A percentile compares a stretch with the other conserved stretches of the same genome.
Conservation (phyloP, 176 grass and related monocot species). For the Avena sativa region DNA sequence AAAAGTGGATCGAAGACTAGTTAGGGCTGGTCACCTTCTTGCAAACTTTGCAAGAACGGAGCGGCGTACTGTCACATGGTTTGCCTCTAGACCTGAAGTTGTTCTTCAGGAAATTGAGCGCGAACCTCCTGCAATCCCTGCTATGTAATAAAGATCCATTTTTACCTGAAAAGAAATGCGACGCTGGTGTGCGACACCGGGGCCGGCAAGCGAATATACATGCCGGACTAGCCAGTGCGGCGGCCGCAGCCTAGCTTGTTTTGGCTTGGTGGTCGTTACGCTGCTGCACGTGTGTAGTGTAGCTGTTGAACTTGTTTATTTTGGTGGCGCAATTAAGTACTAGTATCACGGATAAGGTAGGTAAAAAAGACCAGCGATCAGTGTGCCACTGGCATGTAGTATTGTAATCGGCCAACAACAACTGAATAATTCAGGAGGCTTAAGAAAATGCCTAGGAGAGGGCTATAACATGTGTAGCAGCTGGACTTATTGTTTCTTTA, state of each 20-base stretch:
- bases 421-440: not conserved
- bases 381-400: not conserved
- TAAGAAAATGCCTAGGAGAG: not conserved
- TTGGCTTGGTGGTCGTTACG: not conserved
- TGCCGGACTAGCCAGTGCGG: conserved; percentile 3
- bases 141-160: no score
- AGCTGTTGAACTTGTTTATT: not conserved
- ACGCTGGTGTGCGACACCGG: conserved; percentile 34
- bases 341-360: not conserved
- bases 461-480: not conserved
- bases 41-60: no score
- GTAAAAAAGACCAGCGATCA: not conserved
- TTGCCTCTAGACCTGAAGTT: no score
- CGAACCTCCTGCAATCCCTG: no score
- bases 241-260: conserved; percentile 4
- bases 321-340: not conserved
- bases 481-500: not conserved
- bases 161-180: no score
- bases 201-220: not conserved
- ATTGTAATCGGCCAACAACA: not conserved
- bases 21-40: no score
- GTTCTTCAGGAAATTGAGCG: no score
- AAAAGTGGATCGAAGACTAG: no score
- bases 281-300: not conserved
- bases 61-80: no score